Base-by-base conservation (phyloP, 331 rosid genomes). In the Phaseolus coccineus region DNA sequence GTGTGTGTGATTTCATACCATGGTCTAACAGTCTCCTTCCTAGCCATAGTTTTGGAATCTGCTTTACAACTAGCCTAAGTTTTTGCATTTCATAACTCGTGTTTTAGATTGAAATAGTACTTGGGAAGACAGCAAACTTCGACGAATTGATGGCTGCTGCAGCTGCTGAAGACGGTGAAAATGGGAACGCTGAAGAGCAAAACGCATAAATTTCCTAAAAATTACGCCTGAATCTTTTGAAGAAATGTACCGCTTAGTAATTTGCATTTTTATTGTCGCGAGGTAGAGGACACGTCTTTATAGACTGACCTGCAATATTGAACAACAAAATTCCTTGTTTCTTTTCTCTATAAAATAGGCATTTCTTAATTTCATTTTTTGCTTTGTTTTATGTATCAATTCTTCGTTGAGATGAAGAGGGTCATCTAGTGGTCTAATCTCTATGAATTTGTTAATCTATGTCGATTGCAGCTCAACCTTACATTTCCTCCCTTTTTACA, bases 101-200 rank as follows among this genome's bases (percentile, higher is more conserved):
- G 78, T 59, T 84, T 35, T 82, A 93, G 97, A 93, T 93, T 56
- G 97, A 93, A 86, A 89, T 93, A 52, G 42, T 93, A 73, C 92
- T 93, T 6, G 93, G 93, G 53, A 93, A 93, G 81, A 90, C 97
- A 2, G 94, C 79, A 78, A 91, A 89, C 73, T 93, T 93, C 6
- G 97, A 93, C 16, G 97, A 91, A 74, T 77, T 89, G 85, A 93
- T 93, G 96, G 97, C 92, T 7, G 90, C 88, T 4, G 87, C 87
- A 1, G 92, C 91, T 24, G 94, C 90, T 5, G 94, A 87, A 85
- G 94, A 92, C 35, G 91, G 84, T 58, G 94, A 91, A 77, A 84
- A 85, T 39, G 91, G 84, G 10, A 91, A 89, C 16, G 14, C 68
- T 37, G 94, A 91, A 22, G 97, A 89, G 67, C 92, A 73, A 81